Base-by-base conservation (phyloP, 2,329 filamentous ascomycete genomes). In the Cyphellophora europaea region DNA sequence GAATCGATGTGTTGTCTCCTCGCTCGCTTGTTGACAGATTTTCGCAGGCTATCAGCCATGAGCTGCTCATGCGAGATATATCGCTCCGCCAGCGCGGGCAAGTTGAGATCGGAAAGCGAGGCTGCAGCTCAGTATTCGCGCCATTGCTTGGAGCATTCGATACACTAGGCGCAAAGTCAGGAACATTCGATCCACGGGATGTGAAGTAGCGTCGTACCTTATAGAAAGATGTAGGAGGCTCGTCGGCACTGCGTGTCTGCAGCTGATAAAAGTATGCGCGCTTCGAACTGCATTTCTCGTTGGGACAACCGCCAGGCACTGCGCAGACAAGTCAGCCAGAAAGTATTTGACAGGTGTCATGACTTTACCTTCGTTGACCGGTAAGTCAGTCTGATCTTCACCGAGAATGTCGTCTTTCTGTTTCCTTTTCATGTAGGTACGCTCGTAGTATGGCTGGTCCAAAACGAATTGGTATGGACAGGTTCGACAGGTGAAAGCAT, bases 221-320 rank as follows among this genome's bases (percentile, higher is more conserved):
- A 64, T 81, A 93, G 62, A 96, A 96, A 41, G 79, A 89, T 48
- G 91, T 98, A 83, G 94, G 95, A 41, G 91, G 91, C 70, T 98
- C 91, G 64, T 98, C 91, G 34, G 91, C 91, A 68, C 86, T 93
- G 50, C 91, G 79, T 63, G 96, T 96, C 71, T 98, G 91, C 50
- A 96, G 78, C 69, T 94, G 86, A 67, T 88, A 93, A 67, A 89
- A 96, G 45, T 88, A 93, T 3, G 91, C 91, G 65, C 86, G 77
- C 41, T 77, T 72, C 44, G 86, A 86, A 53, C 83, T 72, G 67
- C 91, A 98, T 37, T 71, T 71, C 27, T 87, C 78, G 43, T 78
- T 78, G 16, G 83, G 77, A 59, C 91, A 98, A 71, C 45, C 47
- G 30, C 45, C 47, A 36, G 45, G 45, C 8, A 49, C 47, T 49